Conservation (phyloP, 495 filamentous ascomycete genomes). For the Penicillium waksmanii region DNA sequence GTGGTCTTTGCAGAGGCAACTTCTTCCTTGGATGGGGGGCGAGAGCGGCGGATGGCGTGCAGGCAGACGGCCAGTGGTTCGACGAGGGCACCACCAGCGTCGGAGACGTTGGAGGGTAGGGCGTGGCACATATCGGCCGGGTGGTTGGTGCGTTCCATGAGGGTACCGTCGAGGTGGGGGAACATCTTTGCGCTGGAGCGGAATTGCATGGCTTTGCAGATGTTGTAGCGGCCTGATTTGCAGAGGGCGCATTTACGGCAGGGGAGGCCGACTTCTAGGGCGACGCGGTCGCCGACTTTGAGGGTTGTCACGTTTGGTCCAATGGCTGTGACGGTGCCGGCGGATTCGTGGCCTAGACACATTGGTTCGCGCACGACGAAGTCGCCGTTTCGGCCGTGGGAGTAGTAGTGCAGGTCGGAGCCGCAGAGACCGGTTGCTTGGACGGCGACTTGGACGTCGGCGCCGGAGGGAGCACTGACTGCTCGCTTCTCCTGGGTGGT, state of each 20-base stretch:
- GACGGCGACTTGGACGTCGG: conserved; percentile 74
- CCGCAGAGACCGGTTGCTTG: conserved; percentile 80
- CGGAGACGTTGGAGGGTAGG: conserved; percentile 64
- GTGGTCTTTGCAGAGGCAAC: conserved; percentile 23
- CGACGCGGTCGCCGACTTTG: conserved; percentile 71
- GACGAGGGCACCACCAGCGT: conserved; percentile 72
- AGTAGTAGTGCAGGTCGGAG: conserved; percentile 85
- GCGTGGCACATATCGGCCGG: conserved; percentile 59
- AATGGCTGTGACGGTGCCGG: conserved; percentile 67
- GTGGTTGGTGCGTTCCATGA: conserved; percentile 79
- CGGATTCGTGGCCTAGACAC: conserved; percentile 79
- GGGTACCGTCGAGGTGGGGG: conserved; percentile 80
- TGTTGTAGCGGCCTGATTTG: conserved; percentile 74
- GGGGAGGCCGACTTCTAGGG: conserved; percentile 82
- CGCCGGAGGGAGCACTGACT: conserved; percentile 46
- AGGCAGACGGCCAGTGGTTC: conserved; percentile 82
- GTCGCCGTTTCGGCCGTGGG: conserved; percentile 81
- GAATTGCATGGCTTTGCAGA: conserved; percentile 80
- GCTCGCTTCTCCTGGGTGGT: conserved; percentile 43
- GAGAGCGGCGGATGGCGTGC: conserved; percentile 69
- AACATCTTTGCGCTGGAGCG: conserved; percentile 76
- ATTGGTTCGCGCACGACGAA: conserved; percentile 74
- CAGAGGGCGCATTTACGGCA: conserved; percentile 72
- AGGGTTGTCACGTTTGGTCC: conserved; percentile 51
- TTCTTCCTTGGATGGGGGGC: conserved; percentile 46